phyloP scores from a whole-genome alignment of 257 asterid species.

The Thymus mandschuricus region DNA sequence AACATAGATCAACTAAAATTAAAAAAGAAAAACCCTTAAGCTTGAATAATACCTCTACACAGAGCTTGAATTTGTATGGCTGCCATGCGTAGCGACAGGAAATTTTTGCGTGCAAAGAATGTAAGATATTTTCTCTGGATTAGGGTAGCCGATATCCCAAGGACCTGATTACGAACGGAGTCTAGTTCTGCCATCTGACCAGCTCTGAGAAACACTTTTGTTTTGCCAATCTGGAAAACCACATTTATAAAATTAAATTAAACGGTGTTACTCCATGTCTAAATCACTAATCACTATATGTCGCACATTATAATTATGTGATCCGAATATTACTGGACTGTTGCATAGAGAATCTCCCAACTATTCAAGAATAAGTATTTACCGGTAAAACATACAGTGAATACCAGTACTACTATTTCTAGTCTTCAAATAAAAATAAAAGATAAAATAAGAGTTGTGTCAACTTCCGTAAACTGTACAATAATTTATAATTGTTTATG shows the following conservation, averaged over 20 bases:
- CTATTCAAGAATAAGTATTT: slow-evolving; percentile 7
- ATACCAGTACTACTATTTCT: background rate
- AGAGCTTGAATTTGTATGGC: slow-evolving; percentile 65
- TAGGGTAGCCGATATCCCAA: slow-evolving; percentile 69
- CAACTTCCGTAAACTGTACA: slow-evolving; percentile 10
- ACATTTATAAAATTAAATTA: slow-evolving; percentile 4
- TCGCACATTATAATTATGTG: background rate
- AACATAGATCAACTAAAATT: background rate
- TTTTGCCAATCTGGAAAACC: slow-evolving; percentile 77
- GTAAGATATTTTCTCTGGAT: slow-evolving; percentile 71
- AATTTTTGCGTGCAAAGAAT: slow-evolving; percentile 53
- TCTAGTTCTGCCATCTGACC: slow-evolving; percentile 97
- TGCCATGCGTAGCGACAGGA: slow-evolving; percentile 49
- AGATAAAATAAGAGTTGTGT: background rate
- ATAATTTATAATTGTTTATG: slow-evolving; percentile 6
- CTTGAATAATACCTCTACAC: slow-evolving; percentile 66
- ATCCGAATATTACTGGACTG: background rate
- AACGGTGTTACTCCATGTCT: background rate
- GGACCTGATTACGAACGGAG: slow-evolving; percentile 66
- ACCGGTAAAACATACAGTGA: background rate
- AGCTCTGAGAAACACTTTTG: slow-evolving; percentile 90
- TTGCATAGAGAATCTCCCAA: slow-evolving; percentile 13
- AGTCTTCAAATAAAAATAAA: background rate
- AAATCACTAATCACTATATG: slow-evolving; percentile 11
- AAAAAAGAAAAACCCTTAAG: background rate